Percentiles rank a stretch among this genome's conserved stretches.
Evolutionary conservation across 192 early-diverging fungal species (phyloP).

Genomic region (Pilaira anomala): DNA sequence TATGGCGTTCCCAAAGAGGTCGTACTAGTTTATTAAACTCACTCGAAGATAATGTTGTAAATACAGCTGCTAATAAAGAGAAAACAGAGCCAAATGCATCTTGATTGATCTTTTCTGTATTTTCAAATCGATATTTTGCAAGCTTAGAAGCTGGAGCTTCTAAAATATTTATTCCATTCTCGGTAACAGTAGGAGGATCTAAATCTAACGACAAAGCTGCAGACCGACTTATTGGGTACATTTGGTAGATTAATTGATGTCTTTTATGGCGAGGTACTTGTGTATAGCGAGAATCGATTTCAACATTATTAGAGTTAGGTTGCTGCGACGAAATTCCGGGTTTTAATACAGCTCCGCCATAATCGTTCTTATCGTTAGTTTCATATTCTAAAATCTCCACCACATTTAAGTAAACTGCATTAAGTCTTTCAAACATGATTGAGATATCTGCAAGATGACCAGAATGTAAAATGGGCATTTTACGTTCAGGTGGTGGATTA

Average conservation of each 20-base stretch:
- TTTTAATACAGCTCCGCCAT: not conserved
- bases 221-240: conserved; percentile 12
- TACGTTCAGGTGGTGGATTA: not conserved
- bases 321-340: not conserved
- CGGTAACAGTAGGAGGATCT: not conserved
- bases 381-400: conserved; percentile 13
- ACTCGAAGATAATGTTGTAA: conserved; percentile 38
- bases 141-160: conserved; percentile 4
- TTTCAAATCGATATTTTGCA: conserved; percentile 30
- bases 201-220: conserved; percentile 1
- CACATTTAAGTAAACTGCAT: conserved; percentile 25
- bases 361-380: not conserved
- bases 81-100: conserved; percentile 45
- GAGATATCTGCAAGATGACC: conserved; percentile 43
- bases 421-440: conserved; percentile 35
- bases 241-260: conserved; percentile 4
- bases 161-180: not conserved
- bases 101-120: conserved; percentile 37
- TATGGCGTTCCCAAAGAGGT: conserved; percentile 48
- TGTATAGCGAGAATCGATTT: too few species aligned
- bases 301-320: too few species aligned
- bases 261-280: conserved; percentile 15
- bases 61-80: conserved; percentile 50
- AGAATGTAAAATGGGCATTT: conserved; percentile 14
- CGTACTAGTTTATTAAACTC: conserved; percentile 38